A percentile compares a stretch with the other conserved stretches of the same genome.
These are phyloP conservation scores for Volvariella surrecta DNA, from an alignment of 1,284 basidiomycete species.

Conservation along the genomic window DNA sequence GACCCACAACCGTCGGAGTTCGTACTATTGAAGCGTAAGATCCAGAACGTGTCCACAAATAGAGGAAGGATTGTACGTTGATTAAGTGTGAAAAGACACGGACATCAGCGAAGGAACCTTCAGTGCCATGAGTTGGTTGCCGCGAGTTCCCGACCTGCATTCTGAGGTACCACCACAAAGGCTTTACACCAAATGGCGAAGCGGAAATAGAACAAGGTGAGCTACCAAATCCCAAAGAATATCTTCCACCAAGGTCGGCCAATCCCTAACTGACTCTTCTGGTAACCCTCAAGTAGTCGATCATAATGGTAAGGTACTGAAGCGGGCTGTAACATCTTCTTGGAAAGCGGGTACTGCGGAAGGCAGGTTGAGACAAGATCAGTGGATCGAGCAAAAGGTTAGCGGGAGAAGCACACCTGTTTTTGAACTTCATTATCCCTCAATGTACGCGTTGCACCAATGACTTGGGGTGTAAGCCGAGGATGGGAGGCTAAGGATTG, in stretches of 20 bases:
- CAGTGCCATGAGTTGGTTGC: no score
- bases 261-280: conserved; percentile 67
- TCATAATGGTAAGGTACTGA: conserved; percentile 66
- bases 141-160: no score
- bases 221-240: conserved; percentile 67
- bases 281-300: conserved; percentile 59
- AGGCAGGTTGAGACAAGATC: conserved; percentile 12
- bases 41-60: no score
- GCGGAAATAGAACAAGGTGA: conserved; percentile 1
- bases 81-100: conserved; percentile 1
- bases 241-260: conserved; percentile 73
- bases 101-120: conserved; percentile 6
- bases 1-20: no score
- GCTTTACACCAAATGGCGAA: background rate
- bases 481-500: conserved; percentile 59
- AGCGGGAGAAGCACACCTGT: conserved; percentile 38
- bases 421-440: conserved; percentile 43
- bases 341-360: conserved; percentile 52
- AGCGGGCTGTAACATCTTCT: conserved; percentile 52
- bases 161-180: no score
- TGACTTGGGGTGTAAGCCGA: conserved; percentile 48
- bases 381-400: conserved; percentile 13
- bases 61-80: no score
- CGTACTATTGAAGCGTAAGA: no score
- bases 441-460: conserved; percentile 46